Evolutionary conservation across 192 early-diverging fungal genomes (phyloP), one percentile per base, ranked within the genome.

Genomic region (Backusella circina): DNA sequence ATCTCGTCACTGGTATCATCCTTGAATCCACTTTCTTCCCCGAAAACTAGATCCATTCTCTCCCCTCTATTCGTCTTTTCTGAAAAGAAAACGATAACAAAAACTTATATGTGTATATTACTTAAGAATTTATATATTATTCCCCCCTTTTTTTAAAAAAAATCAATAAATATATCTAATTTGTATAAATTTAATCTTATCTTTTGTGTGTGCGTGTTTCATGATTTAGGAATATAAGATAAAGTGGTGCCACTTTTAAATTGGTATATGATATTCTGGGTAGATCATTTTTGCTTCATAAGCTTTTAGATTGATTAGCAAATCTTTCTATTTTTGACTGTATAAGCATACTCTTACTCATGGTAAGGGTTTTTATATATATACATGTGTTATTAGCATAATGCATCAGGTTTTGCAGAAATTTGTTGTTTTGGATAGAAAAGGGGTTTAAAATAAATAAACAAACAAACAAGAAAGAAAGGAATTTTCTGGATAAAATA

Each of bases 1-100:
- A 88, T 47, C 79, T 73, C 28, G 86, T 88, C 44, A 88, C 86
- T 36, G 76, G 66, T 54, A 84, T 88, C 72, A 76, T 88, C 67
- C 75, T 86, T 61, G 79, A 86, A 69, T 80, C 86, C 54, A 82
- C 82, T 32, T 75, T 80, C 66, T 36, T 67, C 32, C 66, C 66
- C 16, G 66, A 67, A 36, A 67, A 67, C 66, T 67, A 67, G 33
- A 67, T 67, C 33, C 12, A 7, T n/a, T 21, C 2, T 50, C 44
- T 50, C 47, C 10, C 37, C 15, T 16, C 16, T 41, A 16, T 54
- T 54, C 21, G 21, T 10, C 47, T 18, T 18, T 54, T 54, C 8
- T 23, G 21, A 13, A 47, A 18, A 50, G n/a, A n/a, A n/a, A 50
- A n/a, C 1, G 0, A 21, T 50, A 23, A 54, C 3, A 23, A 54